Evolutionary conservation across 192 early-diverging fungal genomes (phyloP).

Genomic region (Backusella macrospora): DNA sequence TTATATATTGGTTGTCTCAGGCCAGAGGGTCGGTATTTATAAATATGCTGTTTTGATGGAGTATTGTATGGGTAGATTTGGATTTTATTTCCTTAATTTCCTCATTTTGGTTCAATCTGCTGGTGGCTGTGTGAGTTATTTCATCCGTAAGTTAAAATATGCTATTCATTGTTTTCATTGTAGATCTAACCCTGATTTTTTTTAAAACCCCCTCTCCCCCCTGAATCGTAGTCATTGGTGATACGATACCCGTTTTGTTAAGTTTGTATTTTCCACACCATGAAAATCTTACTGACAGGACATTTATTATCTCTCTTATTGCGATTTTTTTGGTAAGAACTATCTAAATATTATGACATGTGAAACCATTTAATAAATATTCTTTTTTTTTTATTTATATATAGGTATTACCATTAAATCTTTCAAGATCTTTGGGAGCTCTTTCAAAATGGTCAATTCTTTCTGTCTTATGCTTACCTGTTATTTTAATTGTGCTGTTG

Average conservation of each 20-base stretch:
- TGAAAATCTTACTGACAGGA: constrained; percentile 27
- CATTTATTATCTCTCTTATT: constrained; percentile 43
- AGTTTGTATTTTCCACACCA: constrained; percentile 37
- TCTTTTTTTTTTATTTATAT: neutral
- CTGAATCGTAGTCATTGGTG: constrained; percentile 46
- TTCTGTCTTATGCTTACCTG: constrained; percentile 62
- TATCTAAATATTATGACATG: neutral
- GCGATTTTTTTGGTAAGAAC: constrained; percentile 40
- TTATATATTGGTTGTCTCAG: constrained; percentile 58
- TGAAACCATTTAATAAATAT: neutral
- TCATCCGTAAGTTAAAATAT: constrained; percentile 45
- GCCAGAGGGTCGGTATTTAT: constrained; percentile 55
- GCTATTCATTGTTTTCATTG: neutral
- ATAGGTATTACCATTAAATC: constrained; percentile 62
- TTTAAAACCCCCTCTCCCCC: neutral
- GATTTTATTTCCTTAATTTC: constrained; percentile 56
- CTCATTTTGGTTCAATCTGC: constrained; percentile 61
- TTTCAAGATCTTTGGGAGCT: constrained; percentile 65
- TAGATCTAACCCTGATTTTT: neutral
- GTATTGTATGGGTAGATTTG: constrained; percentile 54
- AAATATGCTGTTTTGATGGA: constrained; percentile 58
- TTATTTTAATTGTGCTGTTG: constrained; percentile 61
- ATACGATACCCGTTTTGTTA: constrained; percentile 53
- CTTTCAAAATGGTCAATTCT: constrained; percentile 59
- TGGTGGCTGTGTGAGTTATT: constrained; percentile 67